phyloP scores from a whole-genome alignment of 495 filamentous ascomycete genomes.

The Penicillium waksmanii region DNA sequence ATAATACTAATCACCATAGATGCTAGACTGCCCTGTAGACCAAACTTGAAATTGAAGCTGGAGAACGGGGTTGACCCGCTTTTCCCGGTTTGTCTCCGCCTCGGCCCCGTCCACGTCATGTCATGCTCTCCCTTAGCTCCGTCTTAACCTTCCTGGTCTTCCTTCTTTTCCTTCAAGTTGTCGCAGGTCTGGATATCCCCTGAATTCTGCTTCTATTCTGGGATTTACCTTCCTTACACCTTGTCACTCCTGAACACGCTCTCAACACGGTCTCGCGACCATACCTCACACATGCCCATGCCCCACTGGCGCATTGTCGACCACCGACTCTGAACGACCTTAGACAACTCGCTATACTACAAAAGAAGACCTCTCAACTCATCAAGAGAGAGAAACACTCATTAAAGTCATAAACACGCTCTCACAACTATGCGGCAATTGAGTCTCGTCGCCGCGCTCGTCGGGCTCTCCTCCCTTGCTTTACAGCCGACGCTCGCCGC shows the following conservation, averaged over 20 bases:
- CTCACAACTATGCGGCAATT: slow-evolving; percentile 39
- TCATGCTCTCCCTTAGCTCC: background rate
- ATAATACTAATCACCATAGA: too few species aligned
- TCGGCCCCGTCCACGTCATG: slow-evolving; percentile 3
- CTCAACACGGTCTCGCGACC: slow-evolving; percentile 8
- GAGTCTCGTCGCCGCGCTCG: slow-evolving; percentile 32
- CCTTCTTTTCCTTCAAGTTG: too few species aligned
- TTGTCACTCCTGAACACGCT: slow-evolving; percentile 7
- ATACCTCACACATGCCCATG: slow-evolving; percentile 9
- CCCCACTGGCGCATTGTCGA: slow-evolving; percentile 13
- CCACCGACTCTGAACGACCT: background rate
- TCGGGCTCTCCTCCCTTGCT: slow-evolving; percentile 36
- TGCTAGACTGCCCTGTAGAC: too few species aligned
- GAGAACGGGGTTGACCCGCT: background rate
- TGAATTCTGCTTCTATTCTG: background rate
- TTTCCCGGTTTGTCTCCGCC: background rate
- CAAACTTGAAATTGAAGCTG: too few species aligned
- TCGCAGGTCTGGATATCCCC: too few species aligned
- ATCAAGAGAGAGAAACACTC: background rate
- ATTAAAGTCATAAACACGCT: background rate
- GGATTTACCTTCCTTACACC: background rate
- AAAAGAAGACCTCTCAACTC: background rate
- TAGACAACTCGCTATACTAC: background rate
- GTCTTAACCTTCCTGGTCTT: too few species aligned
- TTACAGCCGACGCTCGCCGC: slow-evolving; percentile 31